Evolutionary conservation across 2,329 filamentous ascomycete species (phyloP).

Genomic region (Juglanconis oblonga): DNA sequence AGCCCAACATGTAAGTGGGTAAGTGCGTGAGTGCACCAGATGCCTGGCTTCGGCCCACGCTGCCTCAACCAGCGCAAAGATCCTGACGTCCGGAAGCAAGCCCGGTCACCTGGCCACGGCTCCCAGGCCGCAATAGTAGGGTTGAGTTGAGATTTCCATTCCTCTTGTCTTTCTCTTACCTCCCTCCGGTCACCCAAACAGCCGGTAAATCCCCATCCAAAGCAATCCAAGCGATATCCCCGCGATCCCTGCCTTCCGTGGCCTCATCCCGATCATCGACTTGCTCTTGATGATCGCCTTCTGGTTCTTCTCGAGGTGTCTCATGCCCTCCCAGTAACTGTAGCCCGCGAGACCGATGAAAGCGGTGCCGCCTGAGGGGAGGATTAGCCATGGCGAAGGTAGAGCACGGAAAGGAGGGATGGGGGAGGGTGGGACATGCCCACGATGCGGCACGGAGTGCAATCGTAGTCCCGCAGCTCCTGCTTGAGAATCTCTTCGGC

Average conservation of each 20-base stretch:
- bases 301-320: constrained; percentile 65
- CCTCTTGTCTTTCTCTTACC: too few relatives aligned
- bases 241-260: constrained; percentile 64
- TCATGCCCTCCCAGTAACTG: constrained; percentile 72
- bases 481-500: constrained; percentile 53
- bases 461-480: constrained; percentile 61
- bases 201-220: constrained; percentile 68
- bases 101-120: too few relatives aligned
- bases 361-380: constrained; percentile 61
- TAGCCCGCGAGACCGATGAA: constrained; percentile 75
- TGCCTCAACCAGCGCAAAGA: neutral
- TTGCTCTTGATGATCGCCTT: constrained; percentile 65
- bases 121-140: neutral
- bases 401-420: neutral
- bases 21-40: neutral
- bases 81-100: neutral
- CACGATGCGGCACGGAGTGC: constrained; percentile 66
- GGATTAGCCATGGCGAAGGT: neutral
- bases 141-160: neutral
- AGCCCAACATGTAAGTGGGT: neutral
- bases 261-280: constrained; percentile 70
- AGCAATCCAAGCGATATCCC: constrained; percentile 65
- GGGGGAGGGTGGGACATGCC: constrained; percentile 47
- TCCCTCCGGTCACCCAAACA: constrained; percentile 48
- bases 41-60: neutral